A percentile compares a stretch with the other conserved stretches of the same genome.
Conservation (phyloP, 2,329 filamentous ascomycete species). For the Oidium heveae region DNA sequence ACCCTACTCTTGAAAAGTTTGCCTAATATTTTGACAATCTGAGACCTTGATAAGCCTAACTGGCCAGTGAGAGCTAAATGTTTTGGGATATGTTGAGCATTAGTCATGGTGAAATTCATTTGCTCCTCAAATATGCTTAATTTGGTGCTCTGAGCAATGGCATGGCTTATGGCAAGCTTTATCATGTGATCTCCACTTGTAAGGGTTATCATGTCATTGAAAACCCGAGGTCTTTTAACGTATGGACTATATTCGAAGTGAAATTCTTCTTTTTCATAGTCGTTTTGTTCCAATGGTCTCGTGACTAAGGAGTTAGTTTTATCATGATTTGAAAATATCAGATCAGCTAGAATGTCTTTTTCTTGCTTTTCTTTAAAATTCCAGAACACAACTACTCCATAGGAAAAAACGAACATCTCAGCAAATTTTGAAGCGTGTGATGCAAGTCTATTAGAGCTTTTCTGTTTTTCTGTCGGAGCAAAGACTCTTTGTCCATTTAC, state of each 20-base stretch:
- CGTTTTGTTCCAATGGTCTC: constrained; percentile 58
- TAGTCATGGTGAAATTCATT: constrained; percentile 82
- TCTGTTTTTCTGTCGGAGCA: constrained; percentile 18
- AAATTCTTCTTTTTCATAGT: constrained; percentile 95
- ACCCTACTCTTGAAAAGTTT: constrained; percentile 81
- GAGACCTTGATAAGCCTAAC: constrained; percentile 70
- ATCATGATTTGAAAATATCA: constrained; percentile 61
- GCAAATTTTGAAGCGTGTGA: constrained; percentile 58
- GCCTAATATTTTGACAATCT: constrained; percentile 81
- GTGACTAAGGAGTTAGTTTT: constrained; percentile 43
- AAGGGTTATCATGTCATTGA: constrained; percentile 98
- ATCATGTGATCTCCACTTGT: constrained; percentile 96
- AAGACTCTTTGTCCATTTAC: constrained; percentile 14
- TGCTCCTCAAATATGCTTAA: constrained; percentile 87
- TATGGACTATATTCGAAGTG: constrained; percentile 89
- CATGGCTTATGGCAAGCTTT: constrained; percentile 90
- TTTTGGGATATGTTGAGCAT: constrained; percentile 80
- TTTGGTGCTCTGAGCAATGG: constrained; percentile 92
- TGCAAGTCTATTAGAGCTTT: constrained; percentile 32
- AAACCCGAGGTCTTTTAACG: constrained; percentile 70
- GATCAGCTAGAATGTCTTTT: constrained; percentile 82
- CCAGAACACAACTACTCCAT: constrained; percentile 96
- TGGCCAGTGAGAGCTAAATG: constrained; percentile 70
- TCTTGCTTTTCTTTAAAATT: constrained; percentile 93
- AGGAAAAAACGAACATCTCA: constrained; percentile 93